These are phyloP conservation scores for Tulasnella sp. DNA, from an alignment of 768 basidiomycete genomes.

Conservation along the genomic window DNA sequence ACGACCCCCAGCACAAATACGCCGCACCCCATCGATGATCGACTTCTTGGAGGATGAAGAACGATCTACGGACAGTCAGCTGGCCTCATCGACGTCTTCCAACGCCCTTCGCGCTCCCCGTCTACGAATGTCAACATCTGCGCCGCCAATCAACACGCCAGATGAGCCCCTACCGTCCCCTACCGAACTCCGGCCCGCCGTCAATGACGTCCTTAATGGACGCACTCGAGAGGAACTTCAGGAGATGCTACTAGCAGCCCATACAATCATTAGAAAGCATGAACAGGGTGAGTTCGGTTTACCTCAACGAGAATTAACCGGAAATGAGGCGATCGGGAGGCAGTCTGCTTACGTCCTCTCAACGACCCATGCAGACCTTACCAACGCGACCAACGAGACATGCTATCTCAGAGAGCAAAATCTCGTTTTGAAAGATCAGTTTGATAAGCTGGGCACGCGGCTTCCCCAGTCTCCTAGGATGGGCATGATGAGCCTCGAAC, in stretches of 20 bases:
- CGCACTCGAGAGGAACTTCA: conserved; percentile 64
- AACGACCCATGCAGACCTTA: conserved; percentile 6
- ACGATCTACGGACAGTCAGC: neutral
- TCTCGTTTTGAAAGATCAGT: conserved; percentile 55
- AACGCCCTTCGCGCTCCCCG: neutral
- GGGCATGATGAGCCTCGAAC: conserved; percentile 17
- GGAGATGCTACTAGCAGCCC: conserved; percentile 57
- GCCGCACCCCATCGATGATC: neutral
- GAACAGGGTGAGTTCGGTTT: conserved; percentile 48
- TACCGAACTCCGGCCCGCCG: neutral
- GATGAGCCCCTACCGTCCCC: neutral
- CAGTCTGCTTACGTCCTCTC: neutral
- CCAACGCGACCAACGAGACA: neutral
- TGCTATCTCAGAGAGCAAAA: conserved; percentile 32
- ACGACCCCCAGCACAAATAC: neutral
- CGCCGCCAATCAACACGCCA: neutral
- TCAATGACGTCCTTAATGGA: conserved; percentile 25
- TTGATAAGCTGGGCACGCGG: conserved; percentile 45
- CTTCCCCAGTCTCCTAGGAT: conserved; percentile 19
- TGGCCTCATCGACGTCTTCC: neutral
- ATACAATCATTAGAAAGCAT: conserved; percentile 61
- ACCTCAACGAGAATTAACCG: neutral
- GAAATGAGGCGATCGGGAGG: neutral
- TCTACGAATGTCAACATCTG: neutral
- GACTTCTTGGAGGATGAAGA: neutral